Evolutionary conservation across 805 yeast genomes (phyloP).

Genomic region (Saturnispora galanensis): DNA sequence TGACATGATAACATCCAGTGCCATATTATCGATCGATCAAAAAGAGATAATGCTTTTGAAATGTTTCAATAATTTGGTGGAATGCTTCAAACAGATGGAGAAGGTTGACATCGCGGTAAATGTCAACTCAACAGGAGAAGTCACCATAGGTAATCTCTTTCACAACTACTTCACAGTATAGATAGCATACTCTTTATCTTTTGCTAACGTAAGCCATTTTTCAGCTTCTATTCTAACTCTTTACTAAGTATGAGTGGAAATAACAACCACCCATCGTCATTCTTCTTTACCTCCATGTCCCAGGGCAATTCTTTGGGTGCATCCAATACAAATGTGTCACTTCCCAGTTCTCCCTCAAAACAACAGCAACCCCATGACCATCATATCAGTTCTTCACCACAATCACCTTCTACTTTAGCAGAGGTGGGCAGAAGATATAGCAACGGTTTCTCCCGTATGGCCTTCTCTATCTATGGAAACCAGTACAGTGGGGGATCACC

Average conservation of each 20-base stretch:
- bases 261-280: slow-evolving; percentile 2
- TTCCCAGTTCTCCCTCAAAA: background rate
- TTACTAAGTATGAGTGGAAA: background rate
- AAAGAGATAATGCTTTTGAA: background rate
- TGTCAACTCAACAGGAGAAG: background rate
- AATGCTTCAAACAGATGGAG: slow-evolving; percentile 7
- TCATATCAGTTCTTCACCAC: slow-evolving; percentile 7
- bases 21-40: background rate
- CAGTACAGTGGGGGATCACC: slow-evolving; percentile 7
- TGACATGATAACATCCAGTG: background rate
- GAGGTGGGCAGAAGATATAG: slow-evolving; percentile 23
- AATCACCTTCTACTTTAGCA: slow-evolving; percentile 15
- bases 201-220: background rate
- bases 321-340: background rate
- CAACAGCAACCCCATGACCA: background rate
- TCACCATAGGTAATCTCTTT: slow-evolving; percentile 6
- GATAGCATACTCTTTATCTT: background rate
- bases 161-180: slow-evolving; percentile 11
- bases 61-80: slow-evolving; percentile 4
- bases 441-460: slow-evolving; percentile 40
- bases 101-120: slow-evolving; percentile 8
- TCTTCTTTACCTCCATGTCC: slow-evolving; percentile 4
- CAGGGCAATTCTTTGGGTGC: slow-evolving; percentile 1
- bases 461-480: slow-evolving; percentile 48
- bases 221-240: background rate